A percentile compares a stretch with the other conserved stretches of the same genome.
These are phyloP conservation scores for Plasmodium vivax DNA, from an alignment of 169 alveolate species.

Conservation along the genomic window DNA sequence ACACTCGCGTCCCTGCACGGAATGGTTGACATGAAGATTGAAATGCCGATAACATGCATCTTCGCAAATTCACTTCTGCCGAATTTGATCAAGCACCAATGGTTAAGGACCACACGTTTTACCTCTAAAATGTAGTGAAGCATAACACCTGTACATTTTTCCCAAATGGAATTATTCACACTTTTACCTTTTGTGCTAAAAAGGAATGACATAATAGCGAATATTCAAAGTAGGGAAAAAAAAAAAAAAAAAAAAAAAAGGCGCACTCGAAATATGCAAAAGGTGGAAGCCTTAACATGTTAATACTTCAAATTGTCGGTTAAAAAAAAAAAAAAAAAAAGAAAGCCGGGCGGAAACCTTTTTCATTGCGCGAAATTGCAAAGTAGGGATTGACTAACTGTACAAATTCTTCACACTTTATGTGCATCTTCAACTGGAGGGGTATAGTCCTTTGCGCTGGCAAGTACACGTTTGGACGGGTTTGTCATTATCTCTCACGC, in stretches of 20 bases:
- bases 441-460: not conserved
- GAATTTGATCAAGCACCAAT: not conserved
- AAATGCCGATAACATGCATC: not conserved
- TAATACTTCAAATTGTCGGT: not conserved
- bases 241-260: not conserved
- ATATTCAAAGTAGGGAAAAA: not conserved
- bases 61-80: not conserved
- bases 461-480: not conserved
- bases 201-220: not conserved
- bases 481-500: not conserved
- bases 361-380: not conserved
- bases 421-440: slow-evolving; percentile 1
- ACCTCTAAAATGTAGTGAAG: not conserved
- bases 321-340: not conserved
- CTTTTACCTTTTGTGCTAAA: not conserved
- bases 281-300: not conserved
- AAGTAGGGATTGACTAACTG: not conserved
- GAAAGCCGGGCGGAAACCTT: not conserved
- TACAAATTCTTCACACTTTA: not conserved
- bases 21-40: not conserved
- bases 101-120: not conserved
- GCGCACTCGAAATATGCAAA: not conserved
- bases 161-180: not conserved
- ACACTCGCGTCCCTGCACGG: not conserved
- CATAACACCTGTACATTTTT: not conserved